These are phyloP conservation scores for Fusarium keratoplasticum DNA, from an alignment of 2,329 filamentous ascomycete species.

Conservation along the genomic window DNA sequence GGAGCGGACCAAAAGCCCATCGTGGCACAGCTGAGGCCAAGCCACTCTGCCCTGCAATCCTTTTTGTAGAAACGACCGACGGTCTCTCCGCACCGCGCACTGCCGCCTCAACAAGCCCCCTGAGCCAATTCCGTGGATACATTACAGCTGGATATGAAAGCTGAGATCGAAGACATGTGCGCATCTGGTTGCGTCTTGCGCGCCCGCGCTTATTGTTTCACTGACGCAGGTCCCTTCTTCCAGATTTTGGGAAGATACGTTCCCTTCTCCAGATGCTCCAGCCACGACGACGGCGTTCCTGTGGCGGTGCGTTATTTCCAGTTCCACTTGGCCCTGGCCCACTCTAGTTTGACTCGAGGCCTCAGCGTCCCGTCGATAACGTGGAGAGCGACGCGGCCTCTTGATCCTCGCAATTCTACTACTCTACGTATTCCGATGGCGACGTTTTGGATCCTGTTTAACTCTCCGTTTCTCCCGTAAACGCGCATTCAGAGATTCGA, in stretches of 20 bases:
- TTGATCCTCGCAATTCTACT: constrained; percentile 36
- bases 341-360: constrained; percentile 12
- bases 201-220: constrained; percentile 24
- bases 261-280: constrained; percentile 13
- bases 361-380: constrained; percentile 15
- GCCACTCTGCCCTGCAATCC: constrained; percentile 36
- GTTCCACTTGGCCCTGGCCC: constrained; percentile 25
- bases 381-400: constrained; percentile 39
- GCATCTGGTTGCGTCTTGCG: not conserved
- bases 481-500: not conserved
- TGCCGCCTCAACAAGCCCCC: constrained; percentile 20
- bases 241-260: not conserved
- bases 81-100: constrained; percentile 23
- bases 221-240: constrained; percentile 5
- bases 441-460: constrained; percentile 26
- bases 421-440: constrained; percentile 29
- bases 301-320: constrained; percentile 35
- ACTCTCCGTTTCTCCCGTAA: constrained; percentile 16
- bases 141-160: not conserved
- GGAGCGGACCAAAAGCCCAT: constrained; percentile 23
- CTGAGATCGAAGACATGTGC: not conserved
- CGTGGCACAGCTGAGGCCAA: constrained; percentile 43
- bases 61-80: constrained; percentile 8
- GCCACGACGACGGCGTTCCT: constrained; percentile 16
- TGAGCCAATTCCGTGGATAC: not conserved